Conservation (phyloP, 805 yeast species). For the Clavispora fructus region DNA sequence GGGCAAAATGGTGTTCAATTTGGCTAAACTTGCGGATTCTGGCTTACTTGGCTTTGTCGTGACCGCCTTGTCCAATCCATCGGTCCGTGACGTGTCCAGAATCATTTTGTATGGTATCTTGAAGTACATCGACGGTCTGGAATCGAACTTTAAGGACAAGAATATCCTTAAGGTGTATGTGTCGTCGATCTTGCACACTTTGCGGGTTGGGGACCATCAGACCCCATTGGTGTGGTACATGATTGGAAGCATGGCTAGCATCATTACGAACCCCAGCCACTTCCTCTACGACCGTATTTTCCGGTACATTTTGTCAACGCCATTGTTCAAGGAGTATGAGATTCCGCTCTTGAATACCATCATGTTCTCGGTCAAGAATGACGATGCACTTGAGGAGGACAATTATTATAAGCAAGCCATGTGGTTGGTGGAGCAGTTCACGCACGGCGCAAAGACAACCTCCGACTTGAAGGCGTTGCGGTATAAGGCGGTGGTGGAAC, state of each 20-base stretch:
- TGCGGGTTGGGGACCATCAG: conserved; percentile 15
- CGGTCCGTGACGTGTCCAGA: conserved; percentile 32
- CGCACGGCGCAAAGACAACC: conserved; percentile 38
- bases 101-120: conserved; percentile 43
- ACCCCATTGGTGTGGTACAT: conserved; percentile 39
- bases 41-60: conserved; percentile 48
- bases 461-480: conserved; percentile 52
- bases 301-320: conserved; percentile 59
- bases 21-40: conserved; percentile 54
- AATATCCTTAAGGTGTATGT: conserved; percentile 50
- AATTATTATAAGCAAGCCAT: conserved; percentile 53
- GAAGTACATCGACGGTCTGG: conserved; percentile 32
- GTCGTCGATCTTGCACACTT: conserved; percentile 39
- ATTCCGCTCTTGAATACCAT: conserved; percentile 44
- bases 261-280: conserved; percentile 67
- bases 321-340: conserved; percentile 36
- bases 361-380: conserved; percentile 18
- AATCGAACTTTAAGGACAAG: conserved; percentile 47
- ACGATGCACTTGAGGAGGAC: conserved; percentile 31
- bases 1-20: conserved; percentile 36
- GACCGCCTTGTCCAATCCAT: conserved; percentile 37
- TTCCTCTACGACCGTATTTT: conserved; percentile 65
- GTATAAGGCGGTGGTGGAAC: conserved; percentile 58
- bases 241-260: conserved; percentile 50
- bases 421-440: conserved; percentile 59